Conservation (phyloP, 2,329 filamentous ascomycete species). For the Colletotrichum magnum region DNA sequence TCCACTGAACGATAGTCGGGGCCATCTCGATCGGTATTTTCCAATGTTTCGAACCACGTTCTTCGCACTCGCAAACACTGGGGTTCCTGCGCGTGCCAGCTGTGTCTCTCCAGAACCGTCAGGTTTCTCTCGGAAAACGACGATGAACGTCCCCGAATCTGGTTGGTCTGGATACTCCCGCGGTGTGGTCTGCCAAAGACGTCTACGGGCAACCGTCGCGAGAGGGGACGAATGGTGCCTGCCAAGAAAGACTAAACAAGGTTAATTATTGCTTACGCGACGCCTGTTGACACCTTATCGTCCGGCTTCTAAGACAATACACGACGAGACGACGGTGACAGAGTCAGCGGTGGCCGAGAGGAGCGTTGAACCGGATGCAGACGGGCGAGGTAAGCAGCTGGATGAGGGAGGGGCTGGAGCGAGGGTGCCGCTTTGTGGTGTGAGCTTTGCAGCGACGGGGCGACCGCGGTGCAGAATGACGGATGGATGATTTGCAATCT, state of each 20-base stretch:
- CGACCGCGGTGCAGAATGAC: slow-evolving; percentile 1
- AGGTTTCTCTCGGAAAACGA: background rate
- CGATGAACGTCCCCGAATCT: background rate
- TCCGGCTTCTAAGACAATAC: slow-evolving; percentile 4
- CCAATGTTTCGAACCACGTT: slow-evolving; percentile 25
- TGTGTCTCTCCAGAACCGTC: background rate
- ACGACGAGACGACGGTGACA: slow-evolving; percentile 1
- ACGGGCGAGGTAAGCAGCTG: slow-evolving; percentile 28
- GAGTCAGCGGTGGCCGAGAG: slow-evolving; percentile 24
- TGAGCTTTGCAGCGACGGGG: background rate
- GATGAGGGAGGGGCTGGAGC: slow-evolving; percentile 16
- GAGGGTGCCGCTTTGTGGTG: background rate
- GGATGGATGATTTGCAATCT: slow-evolving; percentile 38
- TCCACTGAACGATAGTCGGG: slow-evolving; percentile 69
- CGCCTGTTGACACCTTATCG: slow-evolving; percentile 22
- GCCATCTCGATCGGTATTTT: slow-evolving; percentile 33
- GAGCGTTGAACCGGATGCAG: slow-evolving; percentile 12
- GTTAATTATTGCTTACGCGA: slow-evolving; percentile 12
- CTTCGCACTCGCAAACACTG: slow-evolving; percentile 8
- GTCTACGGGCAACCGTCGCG: slow-evolving; percentile 7
- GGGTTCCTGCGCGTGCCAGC: slow-evolving; percentile 11
- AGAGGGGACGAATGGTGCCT: slow-evolving; percentile 21
- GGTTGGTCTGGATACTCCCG: background rate
- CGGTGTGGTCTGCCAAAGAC: background rate
- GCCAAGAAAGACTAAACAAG: slow-evolving; percentile 30